These are phyloP conservation scores for Plasmodium inui DNA, from an alignment of 169 alveolate genomes.

Conservation along the genomic window DNA sequence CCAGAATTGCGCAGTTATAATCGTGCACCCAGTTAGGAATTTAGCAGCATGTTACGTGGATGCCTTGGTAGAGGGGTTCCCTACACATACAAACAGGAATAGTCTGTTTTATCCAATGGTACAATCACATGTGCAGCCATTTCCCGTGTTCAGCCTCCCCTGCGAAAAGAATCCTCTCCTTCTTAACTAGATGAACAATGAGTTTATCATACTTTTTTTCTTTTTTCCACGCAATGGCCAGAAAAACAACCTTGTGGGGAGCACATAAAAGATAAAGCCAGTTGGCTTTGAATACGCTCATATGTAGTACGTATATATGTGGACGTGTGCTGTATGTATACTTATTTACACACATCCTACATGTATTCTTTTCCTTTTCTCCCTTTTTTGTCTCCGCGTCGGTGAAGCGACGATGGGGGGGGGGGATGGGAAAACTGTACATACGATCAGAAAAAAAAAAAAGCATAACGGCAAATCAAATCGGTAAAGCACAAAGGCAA, in stretches of 20 bases:
- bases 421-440: not conserved
- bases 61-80: not conserved
- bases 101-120: not conserved
- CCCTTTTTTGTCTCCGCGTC: not conserved
- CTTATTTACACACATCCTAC: not conserved
- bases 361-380: slow-evolving; percentile 4
- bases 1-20: not conserved
- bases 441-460: not conserved
- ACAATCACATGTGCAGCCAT: not conserved
- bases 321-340: not conserved
- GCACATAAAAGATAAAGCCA: not conserved
- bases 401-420: not conserved
- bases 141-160: not conserved
- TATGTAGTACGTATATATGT: not conserved
- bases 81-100: not conserved
- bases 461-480: not conserved
- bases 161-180: not conserved
- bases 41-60: not conserved
- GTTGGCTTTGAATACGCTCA: not conserved
- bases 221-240: not conserved
- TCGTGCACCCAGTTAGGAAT: not conserved
- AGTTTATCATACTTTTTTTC: not conserved
- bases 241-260: not conserved
- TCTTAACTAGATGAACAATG: not conserved
- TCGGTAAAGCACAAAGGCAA: not conserved